Conservation (phyloP, 2,329 filamentous ascomycete genomes). For the Venturia aucupariae region DNA sequence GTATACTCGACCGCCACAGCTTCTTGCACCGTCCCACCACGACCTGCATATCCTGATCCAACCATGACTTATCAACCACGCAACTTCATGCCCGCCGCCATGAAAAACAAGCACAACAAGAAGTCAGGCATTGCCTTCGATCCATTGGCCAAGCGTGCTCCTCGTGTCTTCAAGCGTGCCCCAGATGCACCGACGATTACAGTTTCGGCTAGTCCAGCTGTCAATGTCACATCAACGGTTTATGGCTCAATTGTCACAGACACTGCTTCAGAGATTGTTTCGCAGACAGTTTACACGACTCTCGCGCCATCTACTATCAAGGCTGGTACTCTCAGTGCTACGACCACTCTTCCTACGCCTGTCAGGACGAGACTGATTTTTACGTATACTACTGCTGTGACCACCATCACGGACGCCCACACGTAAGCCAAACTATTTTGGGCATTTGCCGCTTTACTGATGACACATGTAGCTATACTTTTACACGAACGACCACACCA, state of each 20-base stretch:
- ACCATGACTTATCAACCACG: not conserved
- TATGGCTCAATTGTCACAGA: not conserved
- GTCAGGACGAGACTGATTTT: not conserved
- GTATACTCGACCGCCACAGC: conserved; percentile 25
- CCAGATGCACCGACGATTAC: conserved; percentile 1
- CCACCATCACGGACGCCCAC: not conserved
- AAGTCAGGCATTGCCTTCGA: not conserved
- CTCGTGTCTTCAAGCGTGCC: not conserved
- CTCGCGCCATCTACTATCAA: not conserved
- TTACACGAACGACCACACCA: not conserved
- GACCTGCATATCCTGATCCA: conserved; percentile 20
- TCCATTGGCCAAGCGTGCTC: not conserved
- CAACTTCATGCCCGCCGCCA: not conserved
- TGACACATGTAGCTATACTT: not conserved
- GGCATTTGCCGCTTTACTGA: not conserved
- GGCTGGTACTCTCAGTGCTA: not conserved
- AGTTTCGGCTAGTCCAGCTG: not conserved
- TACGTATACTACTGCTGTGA: not conserved
- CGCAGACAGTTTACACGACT: not conserved
- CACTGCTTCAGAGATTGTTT: not conserved
- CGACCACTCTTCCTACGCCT: not conserved
- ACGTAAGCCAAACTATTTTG: not conserved
- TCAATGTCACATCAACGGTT: not conserved
- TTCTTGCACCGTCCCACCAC: conserved; percentile 23
- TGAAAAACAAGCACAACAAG: not conserved